Evolutionary conservation across 371 early-diverging fungal species (phyloP).

Genomic region (Mortierella polycephala): DNA sequence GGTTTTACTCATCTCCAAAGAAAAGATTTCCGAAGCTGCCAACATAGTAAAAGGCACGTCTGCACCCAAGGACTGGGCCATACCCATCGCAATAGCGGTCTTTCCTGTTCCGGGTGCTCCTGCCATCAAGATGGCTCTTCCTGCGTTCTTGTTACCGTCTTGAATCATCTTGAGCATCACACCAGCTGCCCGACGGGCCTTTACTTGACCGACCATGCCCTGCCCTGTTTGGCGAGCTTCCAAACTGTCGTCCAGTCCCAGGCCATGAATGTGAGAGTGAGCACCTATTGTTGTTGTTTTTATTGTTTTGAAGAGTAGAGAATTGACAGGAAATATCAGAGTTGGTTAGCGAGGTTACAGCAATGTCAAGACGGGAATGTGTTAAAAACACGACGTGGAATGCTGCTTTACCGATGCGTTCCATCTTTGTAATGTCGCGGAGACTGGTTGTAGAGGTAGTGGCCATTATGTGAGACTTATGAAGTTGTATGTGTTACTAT

Average conservation of each 20-base stretch:
- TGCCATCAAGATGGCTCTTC: constrained; percentile 96
- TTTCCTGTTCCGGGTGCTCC: constrained; percentile 99
- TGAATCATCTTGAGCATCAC: constrained; percentile 94
- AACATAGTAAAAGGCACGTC: constrained; percentile 98
- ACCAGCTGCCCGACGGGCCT: constrained; percentile 96
- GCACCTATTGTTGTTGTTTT: constrained; percentile 72
- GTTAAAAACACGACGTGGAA: too few relatives aligned
- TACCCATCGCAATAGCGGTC: constrained; percentile 96
- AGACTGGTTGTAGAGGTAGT: constrained; percentile 57
- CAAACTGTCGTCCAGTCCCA: constrained; percentile 91
- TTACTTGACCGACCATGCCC: constrained; percentile 98
- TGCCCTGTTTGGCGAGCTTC: constrained; percentile 88
- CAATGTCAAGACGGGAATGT: background rate
- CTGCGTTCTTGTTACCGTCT: constrained; percentile 97
- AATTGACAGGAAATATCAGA: background rate
- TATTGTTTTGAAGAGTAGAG: background rate
- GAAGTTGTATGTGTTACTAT: too few relatives aligned
- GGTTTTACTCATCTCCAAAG: constrained; percentile 98
- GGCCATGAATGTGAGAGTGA: constrained; percentile 96
- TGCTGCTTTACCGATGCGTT: constrained; percentile 59
- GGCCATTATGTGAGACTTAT: constrained; percentile 16
- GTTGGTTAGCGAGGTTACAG: too few relatives aligned
- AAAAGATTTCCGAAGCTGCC: constrained; percentile 97
- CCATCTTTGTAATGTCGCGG: constrained; percentile 61
- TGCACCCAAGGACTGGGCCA: constrained; percentile 90